Evolutionary conservation across 1,139 yeast species (phyloP).

Genomic region (Candida sanyaensis): DNA sequence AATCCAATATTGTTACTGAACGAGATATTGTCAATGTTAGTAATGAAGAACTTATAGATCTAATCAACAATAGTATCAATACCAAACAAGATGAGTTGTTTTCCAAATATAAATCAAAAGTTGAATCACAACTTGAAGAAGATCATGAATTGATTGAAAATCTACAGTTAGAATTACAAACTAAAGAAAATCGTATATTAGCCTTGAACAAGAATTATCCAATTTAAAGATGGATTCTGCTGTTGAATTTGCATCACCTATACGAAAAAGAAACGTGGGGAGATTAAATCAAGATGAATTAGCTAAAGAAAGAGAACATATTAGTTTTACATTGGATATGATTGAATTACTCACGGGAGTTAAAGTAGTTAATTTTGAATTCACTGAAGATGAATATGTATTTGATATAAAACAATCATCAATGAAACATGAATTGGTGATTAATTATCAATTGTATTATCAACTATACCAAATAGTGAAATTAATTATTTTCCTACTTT

Average conservation of each 20-base stretch:
- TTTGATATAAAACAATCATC: slow-evolving; percentile 58
- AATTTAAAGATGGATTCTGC: slow-evolving; percentile 7
- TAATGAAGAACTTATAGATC: slow-evolving; percentile 28
- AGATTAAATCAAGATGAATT: slow-evolving; percentile 28
- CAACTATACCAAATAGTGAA: slow-evolving; percentile 39
- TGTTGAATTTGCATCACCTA: slow-evolving; percentile 34
- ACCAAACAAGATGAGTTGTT: slow-evolving; percentile 40
- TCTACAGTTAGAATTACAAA: slow-evolving; percentile 26
- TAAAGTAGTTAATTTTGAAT: slow-evolving; percentile 50
- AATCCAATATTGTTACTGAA: slow-evolving; percentile 22
- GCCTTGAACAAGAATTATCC: slow-evolving; percentile 15
- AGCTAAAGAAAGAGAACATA: slow-evolving; percentile 46
- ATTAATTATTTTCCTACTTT: slow-evolving; percentile 51
- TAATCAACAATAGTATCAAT: slow-evolving; percentile 35
- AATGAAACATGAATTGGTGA: slow-evolving; percentile 30
- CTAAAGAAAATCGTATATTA: slow-evolving; percentile 30
- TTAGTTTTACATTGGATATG: slow-evolving; percentile 55
- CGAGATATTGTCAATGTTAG: slow-evolving; percentile 31
- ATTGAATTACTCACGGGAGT: slow-evolving; percentile 59
- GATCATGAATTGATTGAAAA: slow-evolving; percentile 30
- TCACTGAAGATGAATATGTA: slow-evolving; percentile 40
- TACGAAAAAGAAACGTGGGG: slow-evolving; percentile 27
- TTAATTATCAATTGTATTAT: slow-evolving; percentile 42
- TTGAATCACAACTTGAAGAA: slow-evolving; percentile 27
- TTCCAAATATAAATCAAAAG: slow-evolving; percentile 28